These are phyloP conservation scores for Plantago coronopus DNA, from an alignment of 305 asterid species.

Conservation along the genomic window DNA sequence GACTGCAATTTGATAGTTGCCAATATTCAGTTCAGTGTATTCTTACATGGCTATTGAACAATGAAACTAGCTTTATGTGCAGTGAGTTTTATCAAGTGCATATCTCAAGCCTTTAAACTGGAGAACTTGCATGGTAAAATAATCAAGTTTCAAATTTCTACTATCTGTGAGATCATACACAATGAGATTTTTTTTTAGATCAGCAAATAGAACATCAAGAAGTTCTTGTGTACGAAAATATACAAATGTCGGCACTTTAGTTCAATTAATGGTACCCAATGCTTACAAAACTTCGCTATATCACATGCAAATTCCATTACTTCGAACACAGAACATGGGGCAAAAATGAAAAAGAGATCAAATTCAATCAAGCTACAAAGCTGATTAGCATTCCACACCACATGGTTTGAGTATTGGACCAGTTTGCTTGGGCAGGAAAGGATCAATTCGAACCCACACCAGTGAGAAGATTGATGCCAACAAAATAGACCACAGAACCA, in stretches of 20 bases:
- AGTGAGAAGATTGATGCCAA: slow-evolving; percentile 72
- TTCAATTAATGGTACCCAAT: neutral
- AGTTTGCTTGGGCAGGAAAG: slow-evolving; percentile 77
- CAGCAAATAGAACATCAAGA: too few species aligned
- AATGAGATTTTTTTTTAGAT: too few species aligned
- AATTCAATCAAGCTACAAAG: slow-evolving; percentile 21
- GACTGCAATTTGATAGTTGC: too few species aligned
- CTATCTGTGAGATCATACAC: too few species aligned
- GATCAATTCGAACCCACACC: slow-evolving; percentile 82
- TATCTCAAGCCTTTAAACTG: too few species aligned
- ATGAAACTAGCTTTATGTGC: too few species aligned
- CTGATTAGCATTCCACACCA: slow-evolving; percentile 62
- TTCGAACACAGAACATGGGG: slow-evolving; percentile 25
- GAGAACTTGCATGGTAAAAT: too few species aligned
- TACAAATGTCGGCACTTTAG: slow-evolving; percentile 20
- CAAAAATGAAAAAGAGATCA: slow-evolving; percentile 31
- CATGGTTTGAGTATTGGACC: slow-evolving; percentile 78
- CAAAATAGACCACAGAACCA: slow-evolving; percentile 75
- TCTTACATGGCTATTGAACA: too few species aligned
- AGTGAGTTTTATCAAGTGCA: too few species aligned
- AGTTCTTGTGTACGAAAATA: slow-evolving; percentile 13
- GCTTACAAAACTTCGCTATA: slow-evolving; percentile 13
- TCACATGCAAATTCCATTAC: slow-evolving; percentile 12
- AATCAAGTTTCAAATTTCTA: too few species aligned
- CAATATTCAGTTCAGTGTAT: too few species aligned